Conservation (phyloP, 257 asterid genomes). For the Nemophila menziesii region DNA sequence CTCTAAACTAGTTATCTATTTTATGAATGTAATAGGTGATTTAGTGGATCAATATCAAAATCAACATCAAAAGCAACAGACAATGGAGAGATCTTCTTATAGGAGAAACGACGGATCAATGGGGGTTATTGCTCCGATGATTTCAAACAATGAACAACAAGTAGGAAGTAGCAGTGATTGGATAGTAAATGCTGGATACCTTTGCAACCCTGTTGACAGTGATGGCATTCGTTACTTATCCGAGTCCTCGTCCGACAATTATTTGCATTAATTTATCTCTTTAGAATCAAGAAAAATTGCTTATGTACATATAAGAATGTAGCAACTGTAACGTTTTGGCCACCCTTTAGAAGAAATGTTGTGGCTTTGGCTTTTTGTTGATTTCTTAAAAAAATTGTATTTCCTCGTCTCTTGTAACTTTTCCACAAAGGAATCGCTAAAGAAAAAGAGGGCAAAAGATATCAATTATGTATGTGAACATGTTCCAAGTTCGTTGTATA, state of each 20-base stretch:
- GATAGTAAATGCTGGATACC: slow-evolving; percentile 7
- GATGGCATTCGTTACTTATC: slow-evolving; percentile 9
- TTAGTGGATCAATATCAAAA: slow-evolving; percentile 1
- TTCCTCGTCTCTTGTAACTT: too few relatives aligned
- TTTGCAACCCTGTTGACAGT: slow-evolving; percentile 6
- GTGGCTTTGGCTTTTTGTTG: slow-evolving; percentile 18
- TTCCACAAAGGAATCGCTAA: too few relatives aligned
- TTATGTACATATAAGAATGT: slow-evolving; percentile 8
- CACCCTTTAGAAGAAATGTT: slow-evolving; percentile 11
- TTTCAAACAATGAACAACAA: neutral
- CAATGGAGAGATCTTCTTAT: slow-evolving; percentile 3
- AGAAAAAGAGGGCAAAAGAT: too few relatives aligned
- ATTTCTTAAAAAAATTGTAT: too few relatives aligned
- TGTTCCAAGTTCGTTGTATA: too few relatives aligned
- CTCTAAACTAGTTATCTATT: neutral
- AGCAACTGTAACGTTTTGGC: slow-evolving; percentile 6
- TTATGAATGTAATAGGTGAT: too few relatives aligned
- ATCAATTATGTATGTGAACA: too few relatives aligned
- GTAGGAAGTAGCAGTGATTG: slow-evolving; percentile 4
- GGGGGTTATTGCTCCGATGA: slow-evolving; percentile 1
- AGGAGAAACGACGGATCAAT: slow-evolving; percentile 4
- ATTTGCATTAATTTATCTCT: neutral
- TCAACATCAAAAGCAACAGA: slow-evolving; percentile 4
- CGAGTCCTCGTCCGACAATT: slow-evolving; percentile 11
- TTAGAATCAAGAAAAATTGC: neutral